Percentiles rank a stretch among this genome's conserved stretches.
phyloP scores from a whole-genome alignment of 345 rosid species.

The Citrus unshiu region DNA sequence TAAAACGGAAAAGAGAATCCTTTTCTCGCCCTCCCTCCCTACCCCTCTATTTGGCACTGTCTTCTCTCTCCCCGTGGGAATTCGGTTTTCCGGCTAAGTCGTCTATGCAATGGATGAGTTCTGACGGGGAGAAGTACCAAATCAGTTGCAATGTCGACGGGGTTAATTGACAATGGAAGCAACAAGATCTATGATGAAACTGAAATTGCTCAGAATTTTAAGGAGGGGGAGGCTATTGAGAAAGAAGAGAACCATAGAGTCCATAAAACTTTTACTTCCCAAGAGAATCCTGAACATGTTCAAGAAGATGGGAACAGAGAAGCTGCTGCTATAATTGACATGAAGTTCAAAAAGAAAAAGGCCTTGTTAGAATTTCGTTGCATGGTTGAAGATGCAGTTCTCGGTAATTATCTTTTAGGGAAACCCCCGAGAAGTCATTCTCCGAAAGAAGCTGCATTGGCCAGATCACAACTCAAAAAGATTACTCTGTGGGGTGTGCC shows the following conservation, averaged over 20 bases:
- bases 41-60: neutral
- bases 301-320: neutral
- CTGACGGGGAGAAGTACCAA: neutral
- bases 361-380: constrained; percentile 41
- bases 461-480: constrained; percentile 14
- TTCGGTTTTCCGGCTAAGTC: neutral
- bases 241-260: neutral
- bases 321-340: neutral
- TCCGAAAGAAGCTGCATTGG: neutral
- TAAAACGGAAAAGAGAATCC: neutral
- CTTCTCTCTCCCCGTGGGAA: neutral
- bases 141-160: neutral
- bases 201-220: neutral
- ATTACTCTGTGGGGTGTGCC: constrained; percentile 57
- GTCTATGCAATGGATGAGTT: neutral
- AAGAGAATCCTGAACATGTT: neutral
- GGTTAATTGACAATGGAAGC: neutral
- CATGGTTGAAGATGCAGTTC: constrained; percentile 48
- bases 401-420: constrained; percentile 34
- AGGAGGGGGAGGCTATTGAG: neutral
- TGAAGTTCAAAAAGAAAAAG: constrained; percentile 27
- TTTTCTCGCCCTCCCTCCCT: neutral
- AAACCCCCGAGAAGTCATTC: constrained; percentile 8
- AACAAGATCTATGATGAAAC: neutral
- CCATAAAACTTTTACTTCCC: neutral